Evolutionary conservation across 2,329 filamentous ascomycete genomes (phyloP).

Genomic region (Diaporthe helianthi): DNA sequence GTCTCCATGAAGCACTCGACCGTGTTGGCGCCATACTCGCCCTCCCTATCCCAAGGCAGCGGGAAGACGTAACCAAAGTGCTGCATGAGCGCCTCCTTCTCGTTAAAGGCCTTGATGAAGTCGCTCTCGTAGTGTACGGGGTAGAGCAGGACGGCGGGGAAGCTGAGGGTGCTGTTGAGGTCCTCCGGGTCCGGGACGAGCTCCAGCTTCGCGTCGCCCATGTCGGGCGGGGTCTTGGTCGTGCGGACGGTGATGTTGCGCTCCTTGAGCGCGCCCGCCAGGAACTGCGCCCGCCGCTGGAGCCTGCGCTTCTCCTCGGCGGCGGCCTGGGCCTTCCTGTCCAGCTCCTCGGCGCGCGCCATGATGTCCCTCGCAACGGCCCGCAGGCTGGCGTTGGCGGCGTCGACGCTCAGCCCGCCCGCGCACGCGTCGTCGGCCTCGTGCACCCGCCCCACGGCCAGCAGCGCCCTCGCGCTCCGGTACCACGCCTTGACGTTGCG

Average conservation of each 20-base stretch:
- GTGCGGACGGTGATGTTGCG: conserved; percentile 73
- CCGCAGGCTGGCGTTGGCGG: conserved; percentile 71
- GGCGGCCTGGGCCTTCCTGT: conserved; percentile 47
- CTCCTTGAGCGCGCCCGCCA: conserved; percentile 71
- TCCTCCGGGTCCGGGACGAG: conserved; percentile 78
- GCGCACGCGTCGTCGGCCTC: conserved; percentile 84
- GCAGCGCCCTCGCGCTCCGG: conserved; percentile 78
- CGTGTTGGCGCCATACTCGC: conserved; percentile 67
- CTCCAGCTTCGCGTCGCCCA: conserved; percentile 80
- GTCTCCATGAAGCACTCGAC: conserved; percentile 96
- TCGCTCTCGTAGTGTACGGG: conserved; percentile 83
- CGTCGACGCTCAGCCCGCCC: conserved; percentile 76
- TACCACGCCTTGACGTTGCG: conserved; percentile 90
- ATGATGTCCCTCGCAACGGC: conserved; percentile 69
- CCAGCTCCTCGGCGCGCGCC: conserved; percentile 57
- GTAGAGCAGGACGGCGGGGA: conserved; percentile 86
- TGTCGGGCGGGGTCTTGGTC: conserved; percentile 78
- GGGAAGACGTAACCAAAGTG: conserved; percentile 89
- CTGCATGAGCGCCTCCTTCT: conserved; percentile 76
- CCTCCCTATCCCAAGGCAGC: conserved; percentile 79
- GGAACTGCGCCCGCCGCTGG: conserved; percentile 62
- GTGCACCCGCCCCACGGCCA: conserved; percentile 77
- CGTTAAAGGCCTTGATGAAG: conserved; percentile 86
- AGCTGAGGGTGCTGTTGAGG: conserved; percentile 72
- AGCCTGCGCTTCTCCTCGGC: conserved; percentile 58